Base-by-base conservation (phyloP, 768 basidiomycete genomes). In the Pisolithus tinctorius region DNA sequence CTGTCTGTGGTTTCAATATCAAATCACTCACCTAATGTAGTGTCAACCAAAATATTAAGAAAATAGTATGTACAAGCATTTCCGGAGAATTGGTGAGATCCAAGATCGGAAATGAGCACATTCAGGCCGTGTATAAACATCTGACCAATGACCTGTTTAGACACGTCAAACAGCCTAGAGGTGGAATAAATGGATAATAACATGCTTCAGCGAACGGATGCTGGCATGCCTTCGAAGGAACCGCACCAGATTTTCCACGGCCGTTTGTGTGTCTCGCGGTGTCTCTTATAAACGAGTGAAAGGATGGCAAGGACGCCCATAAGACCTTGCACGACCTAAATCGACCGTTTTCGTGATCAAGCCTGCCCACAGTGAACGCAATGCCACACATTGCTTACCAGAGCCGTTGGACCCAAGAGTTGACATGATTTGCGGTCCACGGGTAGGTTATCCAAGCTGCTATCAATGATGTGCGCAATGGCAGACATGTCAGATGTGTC, bases 41-140 rank as follows among this genome's bases (percentile, higher is more conserved):
- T 69, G 69, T 98, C 95, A 51, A 97, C 73, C 26, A 95, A 73
- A 45, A 98, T 86, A 60, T 97, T 93, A 41, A 96, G 81, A 63
- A 96, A 94, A 68, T 97, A 96, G 57, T 81, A 81, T 26, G 87
- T 84, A 58, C 95, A 98, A 4, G 95, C 92, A 65, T 97, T 96
- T 38, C 81, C 78, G 14, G 79, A 75, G 0, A 79, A 78, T 51
- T 81, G 74, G 39, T 81, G 71, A 1, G 93, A 91, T 25, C 85
- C 81, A 30, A 91, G 58, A 59, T 82, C 82, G 26, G 93, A 93
- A 46, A 91, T 81, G 34, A 92, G 70, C 20, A 93, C 77, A 63
- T 93, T 93, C 40, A 80, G 72, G 3, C 78, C 79, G 62, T 93
- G 90, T 4, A 93, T 81, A 60, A 88, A 86, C 72, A 86, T 74